Evolutionary conservation across 75 land plant species (phyloP).

Genomic region (Sequoiadendron giganteum): DNA sequence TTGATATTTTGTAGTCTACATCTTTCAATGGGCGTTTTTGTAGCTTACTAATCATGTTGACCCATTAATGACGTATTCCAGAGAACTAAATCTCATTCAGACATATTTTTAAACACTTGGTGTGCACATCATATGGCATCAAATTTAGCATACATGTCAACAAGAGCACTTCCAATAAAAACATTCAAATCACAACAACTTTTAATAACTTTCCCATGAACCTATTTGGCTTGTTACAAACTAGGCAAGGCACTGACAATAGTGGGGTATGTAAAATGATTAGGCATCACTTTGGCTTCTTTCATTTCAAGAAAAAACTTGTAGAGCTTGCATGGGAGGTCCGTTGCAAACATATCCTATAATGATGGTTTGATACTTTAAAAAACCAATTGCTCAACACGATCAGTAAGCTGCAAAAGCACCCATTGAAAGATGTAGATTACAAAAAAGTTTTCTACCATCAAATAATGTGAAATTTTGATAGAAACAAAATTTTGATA

Average conservation of each 20-base stretch:
- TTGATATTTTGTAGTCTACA: too few species aligned
- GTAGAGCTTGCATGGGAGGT: constrained; percentile 17
- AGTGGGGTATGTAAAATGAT: constrained; percentile 26
- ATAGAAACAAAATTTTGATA: too few species aligned
- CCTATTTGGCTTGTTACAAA: background rate
- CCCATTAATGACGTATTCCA: constrained; percentile 43
- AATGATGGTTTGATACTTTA: constrained; percentile 13
- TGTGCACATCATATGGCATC: constrained; percentile 22
- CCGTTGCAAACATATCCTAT: constrained; percentile 27
- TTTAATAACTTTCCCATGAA: constrained; percentile 25
- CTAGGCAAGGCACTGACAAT: constrained; percentile 9
- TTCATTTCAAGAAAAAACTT: constrained; percentile 27
- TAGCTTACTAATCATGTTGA: too few species aligned
- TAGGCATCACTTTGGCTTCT: constrained; percentile 18
- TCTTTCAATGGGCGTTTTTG: constrained; percentile 32
- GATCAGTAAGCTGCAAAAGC: too few species aligned
- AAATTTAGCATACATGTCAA: constrained; percentile 34
- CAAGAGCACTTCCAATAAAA: constrained; percentile 31
- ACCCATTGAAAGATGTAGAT: too few species aligned
- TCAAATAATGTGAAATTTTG: too few species aligned
- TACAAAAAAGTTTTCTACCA: too few species aligned
- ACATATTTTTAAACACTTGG: constrained; percentile 16
- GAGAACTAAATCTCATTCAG: constrained; percentile 24
- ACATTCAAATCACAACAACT: constrained; percentile 17
- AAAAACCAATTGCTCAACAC: constrained; percentile 18